phyloP scores from a whole-genome alignment of 495 filamentous ascomycete species.

The Lasiosphaeria miniovina region DNA sequence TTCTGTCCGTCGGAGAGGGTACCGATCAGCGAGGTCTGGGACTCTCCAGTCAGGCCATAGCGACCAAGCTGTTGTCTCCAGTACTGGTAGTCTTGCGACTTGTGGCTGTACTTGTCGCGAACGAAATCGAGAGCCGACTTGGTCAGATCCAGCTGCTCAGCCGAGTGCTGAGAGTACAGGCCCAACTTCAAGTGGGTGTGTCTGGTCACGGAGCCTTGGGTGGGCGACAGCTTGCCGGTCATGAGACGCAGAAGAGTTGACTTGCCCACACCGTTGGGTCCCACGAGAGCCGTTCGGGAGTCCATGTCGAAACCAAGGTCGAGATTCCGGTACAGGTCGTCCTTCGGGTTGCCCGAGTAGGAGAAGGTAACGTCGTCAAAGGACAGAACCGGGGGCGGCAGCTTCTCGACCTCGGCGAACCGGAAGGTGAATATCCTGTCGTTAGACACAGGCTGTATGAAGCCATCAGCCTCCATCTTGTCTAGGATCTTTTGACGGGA shows the following conservation, averaged over 20 bases:
- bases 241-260: conserved; percentile 97
- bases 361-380: conserved; percentile 98
- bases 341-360: conserved; percentile 83
- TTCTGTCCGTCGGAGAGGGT: conserved; percentile 97
- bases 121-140: conserved; percentile 98
- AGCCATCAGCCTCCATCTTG: conserved; percentile 99
- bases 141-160: conserved; percentile 95
- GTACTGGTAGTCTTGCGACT: conserved; percentile 97
- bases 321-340: conserved; percentile 92
- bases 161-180: conserved; percentile 95
- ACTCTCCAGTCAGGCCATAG: conserved; percentile 86
- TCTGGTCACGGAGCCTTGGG: conserved; percentile 72
- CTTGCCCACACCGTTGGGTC: conserved; percentile 99
- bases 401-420: conserved; percentile 97
- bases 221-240: conserved; percentile 92
- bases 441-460: conserved; percentile 82
- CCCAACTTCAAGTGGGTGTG: conserved; percentile 99
- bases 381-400: conserved; percentile 91
- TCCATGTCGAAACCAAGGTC: conserved; percentile 99
- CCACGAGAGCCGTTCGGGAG: conserved; percentile 92
- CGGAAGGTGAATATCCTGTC: conserved; percentile 97
- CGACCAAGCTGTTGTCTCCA: conserved; percentile 96
- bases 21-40: conserved; percentile 96
- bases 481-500: conserved; percentile 99
- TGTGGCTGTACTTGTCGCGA: conserved; percentile 84